Base-by-base conservation (phyloP, 1,284 basidiomycete genomes). In the Grifola frondosa region DNA sequence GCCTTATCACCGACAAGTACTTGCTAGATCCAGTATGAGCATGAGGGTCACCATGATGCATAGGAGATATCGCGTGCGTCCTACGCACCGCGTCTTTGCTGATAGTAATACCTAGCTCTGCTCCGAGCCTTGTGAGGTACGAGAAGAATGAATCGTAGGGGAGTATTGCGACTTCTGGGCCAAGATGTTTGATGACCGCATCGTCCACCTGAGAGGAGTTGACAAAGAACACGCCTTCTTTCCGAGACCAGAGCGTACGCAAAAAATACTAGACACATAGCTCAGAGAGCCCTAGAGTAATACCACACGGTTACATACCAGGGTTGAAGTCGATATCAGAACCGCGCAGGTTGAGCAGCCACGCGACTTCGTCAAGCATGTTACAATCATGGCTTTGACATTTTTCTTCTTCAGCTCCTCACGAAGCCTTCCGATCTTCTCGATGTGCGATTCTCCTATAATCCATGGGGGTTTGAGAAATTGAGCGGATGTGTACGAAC, bases 321-420 rank as follows among this genome's bases (percentile, higher is more conserved):
- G 93, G 93, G 61, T 97, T 98, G 69, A 80, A 98, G 28, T 87
- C 85, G 49, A 98, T 96, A 63, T 98, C 95, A 2, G 83, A 81
- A 1, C 95, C 94, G 48, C 96, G 84, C 31, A 99, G 72, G 66
- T 98, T 98, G 70, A 97, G 92, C 22, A 97, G 63, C 96, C 96
- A 94, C 0, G 91, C 91, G 33, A 92, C 80, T 60, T 96, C 93
- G 62, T 96, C 93, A 7, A 97, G 78, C 71, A 85, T 81, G 17
- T 75, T 86, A 96, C 77, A 4, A 94, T 82, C 29, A 88, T 67
- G 2, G 85, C 86, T 24, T 78, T 75, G 1, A 76, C 75, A 12
- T 86, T 79, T 53, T 80, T 77, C 68, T 83, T 83, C 42, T 59
- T 58, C 39, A 94, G 58, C 50, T 86, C 80, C 44, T 80, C 75